Percentiles rank a stretch among this genome's conserved stretches.
These are phyloP conservation scores for Danielia oregonensis DNA, from an alignment of 805 yeast species.

Conservation along the genomic window DNA sequence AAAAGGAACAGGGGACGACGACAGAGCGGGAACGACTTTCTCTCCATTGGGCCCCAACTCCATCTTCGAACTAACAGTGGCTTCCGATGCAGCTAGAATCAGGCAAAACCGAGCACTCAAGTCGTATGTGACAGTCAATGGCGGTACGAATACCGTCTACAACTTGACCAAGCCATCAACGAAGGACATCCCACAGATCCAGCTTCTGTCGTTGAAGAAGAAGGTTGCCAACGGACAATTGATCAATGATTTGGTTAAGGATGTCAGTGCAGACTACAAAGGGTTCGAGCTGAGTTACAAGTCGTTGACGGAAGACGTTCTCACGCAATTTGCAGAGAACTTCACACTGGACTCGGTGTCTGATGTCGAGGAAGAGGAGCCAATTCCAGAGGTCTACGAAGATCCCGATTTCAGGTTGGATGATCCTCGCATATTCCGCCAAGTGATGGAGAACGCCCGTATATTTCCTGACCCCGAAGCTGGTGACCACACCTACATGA, in stretches of 20 bases:
- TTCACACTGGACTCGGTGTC: constrained; percentile 9
- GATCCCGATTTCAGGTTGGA: constrained; percentile 72
- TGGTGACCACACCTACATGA: constrained; percentile 26
- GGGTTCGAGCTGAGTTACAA: constrained; percentile 37
- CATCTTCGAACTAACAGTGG: constrained; percentile 70
- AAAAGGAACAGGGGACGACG: constrained; percentile 12
- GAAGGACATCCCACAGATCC: constrained; percentile 81
- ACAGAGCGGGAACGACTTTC: constrained; percentile 22
- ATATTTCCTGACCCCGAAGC: constrained; percentile 31
- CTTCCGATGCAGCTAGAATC: constrained; percentile 44
- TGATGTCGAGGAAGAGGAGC: constrained; percentile 6
- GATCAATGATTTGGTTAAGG: constrained; percentile 15
- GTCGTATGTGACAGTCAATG: constrained; percentile 35
- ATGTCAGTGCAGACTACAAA: constrained; percentile 25
- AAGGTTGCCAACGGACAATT: constrained; percentile 23
- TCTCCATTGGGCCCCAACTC: constrained; percentile 72
- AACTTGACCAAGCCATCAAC: constrained; percentile 66
- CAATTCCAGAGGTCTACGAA: constrained; percentile 68
- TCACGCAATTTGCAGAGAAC: constrained; percentile 23
- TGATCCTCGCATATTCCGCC: constrained; percentile 78
- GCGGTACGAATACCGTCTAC: constrained; percentile 39
- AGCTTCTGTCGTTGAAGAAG: constrained; percentile 36
- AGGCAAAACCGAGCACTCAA: constrained; percentile 32
- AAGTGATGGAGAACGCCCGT: constrained; percentile 62
- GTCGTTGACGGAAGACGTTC: constrained; percentile 33